phyloP scores from a whole-genome alignment of 768 basidiomycete genomes.

The Lactifluus hygrophoroides region DNA sequence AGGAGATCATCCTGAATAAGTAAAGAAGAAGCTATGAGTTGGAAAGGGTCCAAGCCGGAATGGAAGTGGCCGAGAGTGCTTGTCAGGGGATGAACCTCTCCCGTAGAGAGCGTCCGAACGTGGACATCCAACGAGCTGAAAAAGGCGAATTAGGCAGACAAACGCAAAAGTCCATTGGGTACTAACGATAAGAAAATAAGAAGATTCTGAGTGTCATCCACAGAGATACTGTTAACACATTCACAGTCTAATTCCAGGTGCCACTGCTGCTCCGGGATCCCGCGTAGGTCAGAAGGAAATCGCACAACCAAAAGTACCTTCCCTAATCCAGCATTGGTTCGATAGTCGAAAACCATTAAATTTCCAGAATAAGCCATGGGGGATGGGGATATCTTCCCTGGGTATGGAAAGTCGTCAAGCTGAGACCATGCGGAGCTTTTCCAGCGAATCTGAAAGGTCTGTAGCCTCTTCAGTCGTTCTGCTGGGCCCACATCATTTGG shows the following conservation, averaged over 20 bases:
- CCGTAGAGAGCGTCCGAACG: constrained; percentile 4
- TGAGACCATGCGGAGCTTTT: background rate
- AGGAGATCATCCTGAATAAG: background rate
- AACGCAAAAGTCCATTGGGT: background rate
- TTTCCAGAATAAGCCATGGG: background rate
- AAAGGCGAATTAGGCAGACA: background rate
- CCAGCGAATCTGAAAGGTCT: background rate
- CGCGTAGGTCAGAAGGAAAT: constrained; percentile 3
- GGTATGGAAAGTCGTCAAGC: background rate
- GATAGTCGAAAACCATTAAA: background rate
- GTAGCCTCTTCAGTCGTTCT: background rate
- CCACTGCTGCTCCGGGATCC: background rate
- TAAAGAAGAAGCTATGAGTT: background rate
- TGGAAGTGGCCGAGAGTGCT: background rate
- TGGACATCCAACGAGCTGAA: background rate
- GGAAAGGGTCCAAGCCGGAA: background rate
- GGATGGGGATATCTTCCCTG: background rate
- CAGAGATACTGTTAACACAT: background rate
- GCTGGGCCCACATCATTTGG: background rate
- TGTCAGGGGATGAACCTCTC: constrained; percentile 3
- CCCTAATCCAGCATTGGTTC: background rate
- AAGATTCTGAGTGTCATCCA: constrained; percentile 8
- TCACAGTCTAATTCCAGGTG: background rate
- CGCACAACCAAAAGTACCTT: background rate
- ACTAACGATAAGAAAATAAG: background rate